These are phyloP conservation scores for Podaxis sp. DNA, from an alignment of 768 basidiomycete species.

Conservation along the genomic window DNA sequence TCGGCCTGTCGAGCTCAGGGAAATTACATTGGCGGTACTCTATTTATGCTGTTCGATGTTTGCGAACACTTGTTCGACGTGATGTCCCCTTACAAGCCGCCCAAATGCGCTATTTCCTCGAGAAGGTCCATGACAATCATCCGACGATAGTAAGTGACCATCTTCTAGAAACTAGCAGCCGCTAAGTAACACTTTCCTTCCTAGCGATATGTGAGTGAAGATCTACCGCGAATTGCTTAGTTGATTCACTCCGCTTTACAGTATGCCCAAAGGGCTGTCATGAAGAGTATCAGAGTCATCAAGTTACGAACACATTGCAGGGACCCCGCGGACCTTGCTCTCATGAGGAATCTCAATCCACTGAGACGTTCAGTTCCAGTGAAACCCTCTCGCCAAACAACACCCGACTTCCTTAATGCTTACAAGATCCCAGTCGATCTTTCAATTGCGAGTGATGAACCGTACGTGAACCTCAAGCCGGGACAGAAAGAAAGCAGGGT, in stretches of 20 bases:
- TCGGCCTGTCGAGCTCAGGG: constrained; percentile 54
- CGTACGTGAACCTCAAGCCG: constrained; percentile 34
- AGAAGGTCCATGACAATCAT: constrained; percentile 58
- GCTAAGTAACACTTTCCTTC: constrained; percentile 1
- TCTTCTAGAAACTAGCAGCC: not conserved
- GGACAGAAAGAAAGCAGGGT: not conserved
- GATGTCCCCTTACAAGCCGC: constrained; percentile 48
- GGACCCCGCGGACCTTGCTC: constrained; percentile 51
- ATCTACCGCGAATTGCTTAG: not conserved
- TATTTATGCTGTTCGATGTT: constrained; percentile 62
- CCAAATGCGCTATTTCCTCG: constrained; percentile 55
- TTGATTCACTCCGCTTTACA: constrained; percentile 19
- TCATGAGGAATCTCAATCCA: constrained; percentile 64
- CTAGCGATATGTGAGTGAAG: constrained; percentile 54
- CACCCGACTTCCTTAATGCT: constrained; percentile 47
- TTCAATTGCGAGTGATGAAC: constrained; percentile 26
- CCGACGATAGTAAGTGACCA: constrained; percentile 53
- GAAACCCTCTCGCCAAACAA: constrained; percentile 46
- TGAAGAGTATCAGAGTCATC: constrained; percentile 73
- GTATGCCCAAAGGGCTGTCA: constrained; percentile 71
- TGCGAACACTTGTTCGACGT: constrained; percentile 64
- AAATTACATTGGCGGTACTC: constrained; percentile 79
- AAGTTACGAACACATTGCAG: constrained; percentile 74
- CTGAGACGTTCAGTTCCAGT: constrained; percentile 50
- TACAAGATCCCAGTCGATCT: constrained; percentile 50